phyloP scores from a whole-genome alignment of 2,329 filamentous ascomycete species.

The Diaporthe citri region DNA sequence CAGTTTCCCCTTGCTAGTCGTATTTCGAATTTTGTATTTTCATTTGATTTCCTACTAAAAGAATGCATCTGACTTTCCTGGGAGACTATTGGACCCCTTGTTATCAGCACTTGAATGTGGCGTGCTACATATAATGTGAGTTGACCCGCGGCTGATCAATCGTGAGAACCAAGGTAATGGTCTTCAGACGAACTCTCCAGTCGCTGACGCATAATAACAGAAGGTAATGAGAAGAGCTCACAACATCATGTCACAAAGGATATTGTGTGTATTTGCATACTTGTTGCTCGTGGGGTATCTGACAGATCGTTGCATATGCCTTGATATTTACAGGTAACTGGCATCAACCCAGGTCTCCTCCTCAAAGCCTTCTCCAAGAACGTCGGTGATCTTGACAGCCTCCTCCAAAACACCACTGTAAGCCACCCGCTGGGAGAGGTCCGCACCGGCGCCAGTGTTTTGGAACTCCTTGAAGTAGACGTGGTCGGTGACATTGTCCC shows the following conservation, averaged over 20 bases:
- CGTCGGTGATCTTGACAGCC: conserved; percentile 14
- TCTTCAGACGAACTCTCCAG: fast-evolving
- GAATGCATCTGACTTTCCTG: too few relatives aligned
- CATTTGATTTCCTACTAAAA: too few relatives aligned
- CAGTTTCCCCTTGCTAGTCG: too few relatives aligned
- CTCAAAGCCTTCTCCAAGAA: background rate
- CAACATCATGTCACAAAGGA: background rate
- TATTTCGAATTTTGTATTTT: too few relatives aligned
- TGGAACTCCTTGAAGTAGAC: conserved; percentile 65
- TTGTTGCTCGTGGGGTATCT: background rate
- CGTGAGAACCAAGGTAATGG: background rate
- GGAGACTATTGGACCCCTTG: too few relatives aligned
- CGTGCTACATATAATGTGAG: too few relatives aligned
- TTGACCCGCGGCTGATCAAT: background rate
- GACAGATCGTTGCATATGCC: background rate
- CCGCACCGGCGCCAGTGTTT: conserved; percentile 64
- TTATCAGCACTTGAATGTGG: too few relatives aligned
- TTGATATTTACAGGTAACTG: background rate
- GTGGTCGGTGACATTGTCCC: conserved; percentile 54
- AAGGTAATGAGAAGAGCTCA: background rate
- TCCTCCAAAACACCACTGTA: conserved; percentile 8
- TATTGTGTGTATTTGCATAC: background rate
- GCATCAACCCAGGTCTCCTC: conserved; percentile 19
- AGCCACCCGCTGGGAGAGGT: background rate
- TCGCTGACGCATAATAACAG: background rate